Evolutionary conservation across 148 eudicot genomes (phyloP).

Genomic region (Rhododendron griersonianum): DNA sequence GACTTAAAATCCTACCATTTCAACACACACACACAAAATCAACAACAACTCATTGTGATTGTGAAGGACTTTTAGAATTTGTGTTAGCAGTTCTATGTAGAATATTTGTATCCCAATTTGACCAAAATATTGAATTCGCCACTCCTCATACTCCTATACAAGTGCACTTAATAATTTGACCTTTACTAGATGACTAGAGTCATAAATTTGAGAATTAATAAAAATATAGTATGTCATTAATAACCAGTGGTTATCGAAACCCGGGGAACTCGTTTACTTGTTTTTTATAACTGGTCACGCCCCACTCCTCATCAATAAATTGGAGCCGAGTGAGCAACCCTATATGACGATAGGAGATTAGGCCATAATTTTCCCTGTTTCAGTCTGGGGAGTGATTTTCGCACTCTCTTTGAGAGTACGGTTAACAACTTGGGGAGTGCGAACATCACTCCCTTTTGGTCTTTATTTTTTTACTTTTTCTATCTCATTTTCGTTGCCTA

Average conservation of each 20-base stretch:
- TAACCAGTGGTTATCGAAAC: background rate
- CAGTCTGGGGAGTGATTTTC: too few relatives aligned
- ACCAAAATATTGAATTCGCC: background rate
- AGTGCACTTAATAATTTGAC: background rate
- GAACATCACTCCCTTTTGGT: too few relatives aligned
- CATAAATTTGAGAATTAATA: too few relatives aligned
- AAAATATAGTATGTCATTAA: too few relatives aligned
- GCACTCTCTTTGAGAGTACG: too few relatives aligned
- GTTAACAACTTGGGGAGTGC: too few relatives aligned
- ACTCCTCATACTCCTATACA: background rate
- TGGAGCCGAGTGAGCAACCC: background rate
- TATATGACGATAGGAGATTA: background rate
- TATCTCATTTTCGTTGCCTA: too few relatives aligned
- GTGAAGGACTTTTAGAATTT: background rate
- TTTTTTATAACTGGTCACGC: background rate
- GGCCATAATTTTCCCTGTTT: background rate
- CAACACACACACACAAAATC: too few relatives aligned
- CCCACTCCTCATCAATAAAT: background rate
- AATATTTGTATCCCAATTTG: background rate
- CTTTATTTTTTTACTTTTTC: too few relatives aligned
- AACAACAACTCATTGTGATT: background rate
- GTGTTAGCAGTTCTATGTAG: background rate
- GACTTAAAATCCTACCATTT: background rate
- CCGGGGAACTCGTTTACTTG: background rate
- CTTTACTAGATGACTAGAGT: too few relatives aligned